phyloP scores from a whole-genome alignment of 2,329 filamentous ascomycete species.

The Fusarium musae region DNA sequence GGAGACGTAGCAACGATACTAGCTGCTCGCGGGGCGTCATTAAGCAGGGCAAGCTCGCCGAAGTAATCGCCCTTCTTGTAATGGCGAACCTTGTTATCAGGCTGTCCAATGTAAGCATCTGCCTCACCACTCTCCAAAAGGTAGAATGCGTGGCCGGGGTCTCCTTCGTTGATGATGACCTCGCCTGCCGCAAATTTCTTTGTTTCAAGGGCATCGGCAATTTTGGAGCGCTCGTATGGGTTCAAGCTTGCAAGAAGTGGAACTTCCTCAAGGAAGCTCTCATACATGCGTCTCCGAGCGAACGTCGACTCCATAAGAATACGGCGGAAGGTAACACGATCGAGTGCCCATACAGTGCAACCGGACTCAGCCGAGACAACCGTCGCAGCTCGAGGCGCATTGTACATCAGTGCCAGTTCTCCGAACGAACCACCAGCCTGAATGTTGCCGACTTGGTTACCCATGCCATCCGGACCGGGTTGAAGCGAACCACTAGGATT shows the following conservation, averaged over 20 bases:
- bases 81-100: slow-evolving; percentile 75
- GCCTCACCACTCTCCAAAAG: slow-evolving; percentile 89
- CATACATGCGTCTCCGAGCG: slow-evolving; percentile 94
- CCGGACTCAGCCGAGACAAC: slow-evolving; percentile 83
- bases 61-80: slow-evolving; percentile 97
- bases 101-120: slow-evolving; percentile 83
- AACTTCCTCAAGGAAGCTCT: slow-evolving; percentile 95
- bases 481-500: slow-evolving; percentile 81
- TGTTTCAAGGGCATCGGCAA: slow-evolving; percentile 94
- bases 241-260: slow-evolving; percentile 85
- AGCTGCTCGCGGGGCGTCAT: slow-evolving; percentile 92
- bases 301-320: slow-evolving; percentile 99
- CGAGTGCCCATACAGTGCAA: slow-evolving; percentile 91
- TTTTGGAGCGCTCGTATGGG: slow-evolving; percentile 94
- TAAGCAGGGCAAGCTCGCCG: slow-evolving; percentile 91
- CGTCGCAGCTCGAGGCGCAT: slow-evolving; percentile 93
- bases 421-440: slow-evolving; percentile 93
- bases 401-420: slow-evolving; percentile 98
- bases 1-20: slow-evolving; percentile 86
- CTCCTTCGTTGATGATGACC: slow-evolving; percentile 91
- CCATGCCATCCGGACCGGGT: slow-evolving; percentile 83
- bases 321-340: slow-evolving; percentile 94
- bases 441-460: slow-evolving; percentile 82
- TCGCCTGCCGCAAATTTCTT: slow-evolving; percentile 83
- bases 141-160: slow-evolving; percentile 91